Evolutionary conservation across 345 rosid genomes (phyloP), one percentile per base, ranked within the genome.

Genomic region (Aquilaria malaccensis): DNA sequence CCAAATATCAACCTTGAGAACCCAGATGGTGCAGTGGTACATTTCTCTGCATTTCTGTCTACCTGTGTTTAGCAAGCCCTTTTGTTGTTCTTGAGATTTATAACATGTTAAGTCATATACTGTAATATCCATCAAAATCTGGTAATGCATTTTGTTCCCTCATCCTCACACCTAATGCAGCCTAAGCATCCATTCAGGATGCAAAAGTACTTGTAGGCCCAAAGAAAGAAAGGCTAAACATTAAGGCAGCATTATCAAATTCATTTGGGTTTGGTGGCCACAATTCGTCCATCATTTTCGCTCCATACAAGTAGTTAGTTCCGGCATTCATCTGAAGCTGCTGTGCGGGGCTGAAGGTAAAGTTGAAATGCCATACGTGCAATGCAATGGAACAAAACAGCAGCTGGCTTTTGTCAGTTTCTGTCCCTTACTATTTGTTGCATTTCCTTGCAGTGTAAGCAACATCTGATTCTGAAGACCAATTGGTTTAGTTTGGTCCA

Each of bases 191-290:
- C 58, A 67, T 72, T 56, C 87, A 92, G 98, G 86, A 92, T 64
- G 68, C 80, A 6, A 76, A 64, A 9, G 69, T 89, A 67, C 82
- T 92, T 55, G 93, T 87, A 45, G 98, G 98, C 61, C 78, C 91
- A 2, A 73, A 79, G 87, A 92, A 89, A 74, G 98, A 92, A 81
- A 85, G 85, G 47, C 59, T 89, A 68, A 75, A 92, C 50, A 67
- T 92, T 12, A 92, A 82, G 83, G 95, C 82, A 33, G 98, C 96
- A 37, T 71, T 92, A 61, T 92, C 95, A 32, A 92, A 89, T 66
- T 89, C 98, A 10, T 92, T 92, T 55, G 98, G 96, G 60, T 87
- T 89, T 65, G 98, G 98, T 33, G 98, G 97, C 66, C 98, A 92
- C 78, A 92, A 92, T 80, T 88, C 97, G n/a, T 89, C 97, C 7